phyloP scores from a whole-genome alignment of 768 basidiomycete genomes.

The Tricholoma furcatifolium region DNA sequence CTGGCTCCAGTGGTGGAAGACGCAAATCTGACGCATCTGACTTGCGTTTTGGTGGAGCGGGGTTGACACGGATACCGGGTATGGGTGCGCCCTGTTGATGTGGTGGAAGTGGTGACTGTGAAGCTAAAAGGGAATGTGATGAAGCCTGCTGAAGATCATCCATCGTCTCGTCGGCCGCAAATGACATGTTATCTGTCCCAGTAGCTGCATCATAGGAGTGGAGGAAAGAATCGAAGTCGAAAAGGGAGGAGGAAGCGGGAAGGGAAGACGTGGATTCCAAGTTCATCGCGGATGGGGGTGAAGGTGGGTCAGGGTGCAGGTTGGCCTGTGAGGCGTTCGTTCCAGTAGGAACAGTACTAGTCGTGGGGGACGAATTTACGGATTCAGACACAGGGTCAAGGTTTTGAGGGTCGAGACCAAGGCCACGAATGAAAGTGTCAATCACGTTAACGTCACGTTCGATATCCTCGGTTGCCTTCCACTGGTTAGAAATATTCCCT shows the following conservation, averaged over 20 bases:
- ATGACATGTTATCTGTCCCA: not conserved
- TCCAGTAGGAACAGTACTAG: slow-evolving; percentile 9
- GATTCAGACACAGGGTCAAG: not conserved
- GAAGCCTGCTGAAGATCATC: slow-evolving; percentile 2
- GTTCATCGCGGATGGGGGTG: not conserved
- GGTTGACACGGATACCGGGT: slow-evolving; percentile 8
- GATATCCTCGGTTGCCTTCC: slow-evolving; percentile 62
- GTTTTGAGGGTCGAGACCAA: slow-evolving; percentile 27
- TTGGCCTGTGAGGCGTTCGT: slow-evolving; percentile 1
- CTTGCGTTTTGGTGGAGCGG: slow-evolving; percentile 16
- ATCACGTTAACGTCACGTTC: slow-evolving; percentile 72
- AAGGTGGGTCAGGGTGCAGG: not conserved
- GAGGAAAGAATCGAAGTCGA: slow-evolving; percentile 19
- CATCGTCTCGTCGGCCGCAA: slow-evolving; percentile 8
- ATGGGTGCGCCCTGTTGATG: slow-evolving; percentile 10
- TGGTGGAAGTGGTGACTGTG: not conserved
- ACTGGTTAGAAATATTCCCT: slow-evolving; percentile 24
- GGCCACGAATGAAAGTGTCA: slow-evolving; percentile 66
- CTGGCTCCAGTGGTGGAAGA: not conserved
- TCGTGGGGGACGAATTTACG: slow-evolving; percentile 4
- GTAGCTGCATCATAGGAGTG: slow-evolving; percentile 7
- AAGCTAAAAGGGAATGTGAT: not conserved
- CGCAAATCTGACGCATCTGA: slow-evolving; percentile 15
- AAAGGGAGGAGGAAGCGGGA: not conserved
- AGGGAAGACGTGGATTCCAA: not conserved